phyloP scores from a whole-genome alignment of 176 grass and related monocot species.

The Oryza officinalis region DNA sequence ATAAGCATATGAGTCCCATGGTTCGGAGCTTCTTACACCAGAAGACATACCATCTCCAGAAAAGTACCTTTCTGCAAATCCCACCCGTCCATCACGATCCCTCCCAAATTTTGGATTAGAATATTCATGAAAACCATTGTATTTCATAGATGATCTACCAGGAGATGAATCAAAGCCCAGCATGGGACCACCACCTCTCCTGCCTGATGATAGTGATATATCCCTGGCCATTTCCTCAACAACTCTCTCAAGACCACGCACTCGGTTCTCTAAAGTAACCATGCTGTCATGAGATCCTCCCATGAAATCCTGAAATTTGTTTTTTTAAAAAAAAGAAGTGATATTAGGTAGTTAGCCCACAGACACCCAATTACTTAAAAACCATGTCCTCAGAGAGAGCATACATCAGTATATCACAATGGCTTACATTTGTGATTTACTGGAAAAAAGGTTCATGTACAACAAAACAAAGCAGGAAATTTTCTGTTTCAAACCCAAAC shows the following conservation, averaged over 20 bases:
- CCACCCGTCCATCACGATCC: conserved; percentile 54
- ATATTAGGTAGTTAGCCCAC: conserved; percentile 12
- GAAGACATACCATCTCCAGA: conserved; percentile 59
- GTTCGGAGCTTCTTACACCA: conserved; percentile 64
- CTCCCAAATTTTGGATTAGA: conserved; percentile 78
- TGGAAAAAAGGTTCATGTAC: neutral
- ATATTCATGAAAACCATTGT: conserved; percentile 80
- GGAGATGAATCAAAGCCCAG: conserved; percentile 72
- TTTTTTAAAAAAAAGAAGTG: neutral
- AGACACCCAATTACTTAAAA: conserved; percentile 19
- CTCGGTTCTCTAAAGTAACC: conserved; percentile 93
- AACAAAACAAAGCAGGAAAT: neutral
- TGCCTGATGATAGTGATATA: conserved; percentile 71
- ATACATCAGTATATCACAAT: conserved; percentile 23
- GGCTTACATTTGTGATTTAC: neutral
- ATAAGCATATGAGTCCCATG: conserved; percentile 70
- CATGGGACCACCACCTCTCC: conserved; percentile 67
- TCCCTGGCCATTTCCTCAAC: conserved; percentile 93
- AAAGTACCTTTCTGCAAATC: conserved; percentile 70
- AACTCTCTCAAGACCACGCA: conserved; percentile 88
- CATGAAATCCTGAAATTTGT: conserved; percentile 87
- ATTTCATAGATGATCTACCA: conserved; percentile 77
- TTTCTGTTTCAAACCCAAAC: neutral
- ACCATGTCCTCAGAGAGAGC: neutral
- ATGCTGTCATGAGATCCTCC: conserved; percentile 96